phyloP scores from a whole-genome alignment of 2,329 filamentous ascomycete genomes.

The Neoscytalidium dimidiatum region DNA sequence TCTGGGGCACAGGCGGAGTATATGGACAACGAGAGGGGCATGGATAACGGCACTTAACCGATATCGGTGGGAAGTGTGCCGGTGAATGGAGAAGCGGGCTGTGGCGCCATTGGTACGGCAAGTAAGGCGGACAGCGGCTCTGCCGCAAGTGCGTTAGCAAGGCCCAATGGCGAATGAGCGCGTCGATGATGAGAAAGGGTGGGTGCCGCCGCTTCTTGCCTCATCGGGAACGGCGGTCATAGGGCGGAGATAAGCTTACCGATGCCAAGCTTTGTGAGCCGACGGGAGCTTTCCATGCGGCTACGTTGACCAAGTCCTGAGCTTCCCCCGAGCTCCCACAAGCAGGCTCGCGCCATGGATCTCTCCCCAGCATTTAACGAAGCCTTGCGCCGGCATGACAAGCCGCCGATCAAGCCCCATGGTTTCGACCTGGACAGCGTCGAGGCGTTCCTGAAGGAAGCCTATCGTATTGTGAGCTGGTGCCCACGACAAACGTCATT shows the following conservation, averaged over 20 bases:
- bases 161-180: not conserved
- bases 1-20: not conserved
- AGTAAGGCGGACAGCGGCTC: not conserved
- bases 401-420: constrained; percentile 50
- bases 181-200: not conserved
- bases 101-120: not conserved
- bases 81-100: not conserved
- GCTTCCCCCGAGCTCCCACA: not conserved
- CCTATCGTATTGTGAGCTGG: constrained; percentile 80
- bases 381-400: constrained; percentile 63
- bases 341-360: constrained; percentile 46
- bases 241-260: not conserved
- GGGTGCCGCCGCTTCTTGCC: not conserved
- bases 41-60: not conserved
- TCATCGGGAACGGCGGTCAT: not conserved
- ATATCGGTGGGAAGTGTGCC: not conserved
- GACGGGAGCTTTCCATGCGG: not conserved
- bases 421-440: constrained; percentile 50
- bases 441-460: constrained; percentile 90
- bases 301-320: constrained; percentile 6
- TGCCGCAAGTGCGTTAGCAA: not conserved
- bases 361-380: constrained; percentile 70
- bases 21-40: not conserved
- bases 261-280: not conserved
- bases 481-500: constrained; percentile 25